Percentiles rank a stretch among this genome's conserved stretches.
These are phyloP conservation scores for Fusarium verticillioides DNA, from an alignment of 2,329 filamentous ascomycete genomes.

Conservation along the genomic window DNA sequence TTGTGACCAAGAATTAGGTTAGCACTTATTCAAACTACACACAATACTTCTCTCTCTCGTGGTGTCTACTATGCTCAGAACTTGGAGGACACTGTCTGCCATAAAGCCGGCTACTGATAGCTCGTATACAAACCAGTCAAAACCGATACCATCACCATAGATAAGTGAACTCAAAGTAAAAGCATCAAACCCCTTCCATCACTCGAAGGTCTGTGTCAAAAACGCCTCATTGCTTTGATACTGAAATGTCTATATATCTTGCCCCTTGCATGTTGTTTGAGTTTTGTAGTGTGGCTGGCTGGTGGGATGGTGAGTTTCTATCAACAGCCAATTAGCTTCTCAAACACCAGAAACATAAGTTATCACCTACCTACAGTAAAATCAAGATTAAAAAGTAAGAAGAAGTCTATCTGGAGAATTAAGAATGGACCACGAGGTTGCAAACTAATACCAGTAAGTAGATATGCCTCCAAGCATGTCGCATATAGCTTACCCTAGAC, in stretches of 20 bases:
- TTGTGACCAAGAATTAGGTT: not conserved
- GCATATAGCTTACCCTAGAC: constrained; percentile 2
- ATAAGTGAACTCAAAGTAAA: not conserved
- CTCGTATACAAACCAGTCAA: not conserved
- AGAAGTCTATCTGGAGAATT: not conserved
- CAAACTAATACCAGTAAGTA: not conserved
- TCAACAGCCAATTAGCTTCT: not conserved
- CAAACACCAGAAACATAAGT: not conserved
- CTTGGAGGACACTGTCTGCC: not conserved
- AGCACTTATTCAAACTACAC: too few relatives aligned
- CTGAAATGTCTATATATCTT: not conserved
- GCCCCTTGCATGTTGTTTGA: constrained; percentile 20
- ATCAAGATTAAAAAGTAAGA: not conserved
- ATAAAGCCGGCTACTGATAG: not conserved
- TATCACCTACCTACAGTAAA: not conserved
- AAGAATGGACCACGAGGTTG: not conserved
- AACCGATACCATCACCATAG: not conserved
- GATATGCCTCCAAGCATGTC: not conserved
- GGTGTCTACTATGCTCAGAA: not conserved
- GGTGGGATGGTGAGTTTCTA: not conserved
- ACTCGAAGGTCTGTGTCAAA: not conserved
- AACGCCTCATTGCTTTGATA: not conserved
- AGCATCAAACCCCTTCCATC: not conserved
- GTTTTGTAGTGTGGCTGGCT: not conserved
- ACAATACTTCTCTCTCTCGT: not conserved